phyloP scores from a whole-genome alignment of 2,329 filamentous ascomycete species.

The Clonostachys solani region DNA sequence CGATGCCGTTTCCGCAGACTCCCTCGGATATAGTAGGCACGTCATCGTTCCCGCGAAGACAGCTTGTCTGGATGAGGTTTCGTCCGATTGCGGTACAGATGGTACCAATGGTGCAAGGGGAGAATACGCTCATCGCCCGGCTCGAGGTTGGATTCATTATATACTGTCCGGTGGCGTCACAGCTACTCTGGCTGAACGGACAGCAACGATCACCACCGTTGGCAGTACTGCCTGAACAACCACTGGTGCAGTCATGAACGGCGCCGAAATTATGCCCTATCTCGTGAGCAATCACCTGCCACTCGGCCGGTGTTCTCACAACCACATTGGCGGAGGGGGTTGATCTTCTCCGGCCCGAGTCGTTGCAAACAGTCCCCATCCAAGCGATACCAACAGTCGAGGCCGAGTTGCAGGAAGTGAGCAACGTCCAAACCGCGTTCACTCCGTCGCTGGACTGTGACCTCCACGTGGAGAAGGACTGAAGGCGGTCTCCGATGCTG shows the following conservation, averaged over 20 bases:
- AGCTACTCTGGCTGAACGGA: constrained; percentile 62
- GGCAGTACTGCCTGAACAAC: constrained; percentile 60
- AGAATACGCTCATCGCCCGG: constrained; percentile 71
- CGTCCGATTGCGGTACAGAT: constrained; percentile 83
- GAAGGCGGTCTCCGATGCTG: constrained; percentile 72
- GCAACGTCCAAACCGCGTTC: constrained; percentile 90
- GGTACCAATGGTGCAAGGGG: constrained; percentile 85
- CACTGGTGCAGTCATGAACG: constrained; percentile 81
- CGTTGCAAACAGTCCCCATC: constrained; percentile 80
- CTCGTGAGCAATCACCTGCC: constrained; percentile 96
- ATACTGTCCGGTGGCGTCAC: constrained; percentile 71
- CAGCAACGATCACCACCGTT: constrained; percentile 61
- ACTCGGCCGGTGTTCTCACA: constrained; percentile 76
- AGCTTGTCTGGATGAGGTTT: constrained; percentile 65
- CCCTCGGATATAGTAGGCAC: constrained; percentile 77
- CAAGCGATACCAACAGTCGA: constrained; percentile 88
- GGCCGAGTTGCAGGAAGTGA: constrained; percentile 77
- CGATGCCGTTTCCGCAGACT: constrained; percentile 95
- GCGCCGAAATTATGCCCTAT: constrained; percentile 93
- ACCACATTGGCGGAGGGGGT: constrained; percentile 89
- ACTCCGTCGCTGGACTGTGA: constrained; percentile 64
- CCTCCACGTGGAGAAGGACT: constrained; percentile 85
- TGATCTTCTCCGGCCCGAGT: constrained; percentile 54
- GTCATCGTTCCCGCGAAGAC: constrained; percentile 78
- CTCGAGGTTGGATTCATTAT: constrained; percentile 96